These are phyloP conservation scores for Diatrype stigma DNA, from an alignment of 2,329 filamentous ascomycete species.

Conservation along the genomic window DNA sequence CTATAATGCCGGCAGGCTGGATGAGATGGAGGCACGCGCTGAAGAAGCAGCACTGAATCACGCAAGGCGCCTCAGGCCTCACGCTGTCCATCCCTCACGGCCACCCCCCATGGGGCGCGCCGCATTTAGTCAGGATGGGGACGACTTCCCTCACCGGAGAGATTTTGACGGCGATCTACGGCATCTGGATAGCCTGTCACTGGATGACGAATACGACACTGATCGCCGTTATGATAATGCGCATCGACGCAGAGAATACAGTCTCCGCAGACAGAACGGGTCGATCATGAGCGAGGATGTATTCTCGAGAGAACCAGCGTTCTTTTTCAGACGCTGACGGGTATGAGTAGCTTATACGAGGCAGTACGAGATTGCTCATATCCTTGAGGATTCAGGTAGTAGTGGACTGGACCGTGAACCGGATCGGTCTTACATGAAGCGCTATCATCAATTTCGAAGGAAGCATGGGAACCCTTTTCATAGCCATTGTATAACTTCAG, in stretches of 20 bases:
- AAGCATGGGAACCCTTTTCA: too few relatives aligned
- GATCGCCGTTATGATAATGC: conserved; percentile 5
- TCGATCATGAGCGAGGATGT: conserved; percentile 20
- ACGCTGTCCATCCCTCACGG: too few relatives aligned
- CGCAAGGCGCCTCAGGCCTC: too few relatives aligned
- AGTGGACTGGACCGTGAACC: not conserved
- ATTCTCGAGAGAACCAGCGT: conserved; percentile 9
- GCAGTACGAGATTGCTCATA: not conserved
- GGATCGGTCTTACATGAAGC: not conserved
- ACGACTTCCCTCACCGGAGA: not conserved
- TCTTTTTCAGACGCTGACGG: conserved; percentile 1
- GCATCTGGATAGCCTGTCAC: conserved; percentile 7
- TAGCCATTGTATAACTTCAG: too few relatives aligned
- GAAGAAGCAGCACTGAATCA: not conserved
- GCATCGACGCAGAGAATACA: conserved; percentile 13
- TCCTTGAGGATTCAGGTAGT: not conserved
- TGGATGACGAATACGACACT: conserved; percentile 12
- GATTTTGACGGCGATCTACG: conserved; percentile 7
- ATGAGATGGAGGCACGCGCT: conserved; percentile 2
- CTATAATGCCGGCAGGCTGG: conserved; percentile 13
- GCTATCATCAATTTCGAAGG: not conserved
- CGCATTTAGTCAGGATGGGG: conserved; percentile 1
- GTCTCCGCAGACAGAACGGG: conserved; percentile 13
- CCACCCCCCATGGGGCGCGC: not conserved
- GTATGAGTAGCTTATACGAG: conserved; percentile 3